These are phyloP conservation scores for Sporothrix euskadiensis DNA, from an alignment of 2,329 filamentous ascomycete species.

Conservation along the genomic window DNA sequence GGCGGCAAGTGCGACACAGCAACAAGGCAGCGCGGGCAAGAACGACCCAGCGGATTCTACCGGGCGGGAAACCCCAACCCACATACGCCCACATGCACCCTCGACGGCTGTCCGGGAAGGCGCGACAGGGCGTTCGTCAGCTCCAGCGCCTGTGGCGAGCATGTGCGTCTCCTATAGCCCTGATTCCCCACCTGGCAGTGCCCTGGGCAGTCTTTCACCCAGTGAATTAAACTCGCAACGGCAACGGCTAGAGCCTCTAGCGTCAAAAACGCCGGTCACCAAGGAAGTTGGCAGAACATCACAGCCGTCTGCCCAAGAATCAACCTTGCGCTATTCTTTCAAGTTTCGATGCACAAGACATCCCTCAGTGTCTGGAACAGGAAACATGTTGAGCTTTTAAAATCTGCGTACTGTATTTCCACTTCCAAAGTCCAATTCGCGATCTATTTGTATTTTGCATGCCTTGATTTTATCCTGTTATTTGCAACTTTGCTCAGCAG, in stretches of 20 bases:
- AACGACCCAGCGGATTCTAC: slow-evolving; percentile 1
- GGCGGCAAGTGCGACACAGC: slow-evolving; percentile 11
- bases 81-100: background rate
- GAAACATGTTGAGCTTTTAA: background rate
- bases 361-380: background rate
- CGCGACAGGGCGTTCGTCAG: background rate
- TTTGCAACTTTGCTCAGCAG: too few species aligned
- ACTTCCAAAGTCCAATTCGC: background rate
- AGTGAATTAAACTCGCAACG: background rate
- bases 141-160: background rate
- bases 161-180: background rate
- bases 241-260: background rate
- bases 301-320: background rate
- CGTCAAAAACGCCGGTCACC: background rate
- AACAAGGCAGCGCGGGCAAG: background rate
- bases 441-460: background rate
- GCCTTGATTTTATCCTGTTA: background rate
- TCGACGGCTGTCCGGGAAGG: background rate
- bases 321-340: slow-evolving; percentile 2
- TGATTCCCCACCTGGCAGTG: background rate
- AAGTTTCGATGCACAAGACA: background rate
- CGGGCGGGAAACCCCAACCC: background rate
- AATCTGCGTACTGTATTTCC: background rate
- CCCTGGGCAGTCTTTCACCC: background rate
- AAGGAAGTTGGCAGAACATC: background rate